These are phyloP conservation scores for Pterulicium gracile DNA, from an alignment of 1,284 basidiomycete species.

Conservation along the genomic window DNA sequence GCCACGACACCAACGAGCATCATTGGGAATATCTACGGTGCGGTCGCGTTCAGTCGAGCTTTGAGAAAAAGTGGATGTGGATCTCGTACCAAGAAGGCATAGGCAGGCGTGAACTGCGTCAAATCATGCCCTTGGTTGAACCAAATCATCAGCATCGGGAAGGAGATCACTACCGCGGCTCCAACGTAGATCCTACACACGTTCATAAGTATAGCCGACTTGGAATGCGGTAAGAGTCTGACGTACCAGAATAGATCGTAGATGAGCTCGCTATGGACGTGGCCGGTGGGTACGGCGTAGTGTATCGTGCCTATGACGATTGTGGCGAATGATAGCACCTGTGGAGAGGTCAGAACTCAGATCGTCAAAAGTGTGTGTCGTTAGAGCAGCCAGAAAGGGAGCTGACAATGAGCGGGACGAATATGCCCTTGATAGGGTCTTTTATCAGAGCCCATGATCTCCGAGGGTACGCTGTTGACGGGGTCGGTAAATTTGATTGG, in stretches of 20 bases:
- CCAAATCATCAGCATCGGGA: constrained; percentile 42
- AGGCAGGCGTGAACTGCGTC: constrained; percentile 32
- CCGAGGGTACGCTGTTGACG: constrained; percentile 28
- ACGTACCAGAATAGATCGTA: constrained; percentile 34
- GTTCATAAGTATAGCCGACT: too few relatives aligned
- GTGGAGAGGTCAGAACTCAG: too few relatives aligned
- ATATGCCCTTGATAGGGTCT: constrained; percentile 34
- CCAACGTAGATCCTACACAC: constrained; percentile 29
- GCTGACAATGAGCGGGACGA: constrained; percentile 33
- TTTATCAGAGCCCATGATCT: constrained; percentile 30
- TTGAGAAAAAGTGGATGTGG: too few relatives aligned
- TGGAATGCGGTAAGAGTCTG: too few relatives aligned
- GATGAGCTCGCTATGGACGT: constrained; percentile 22
- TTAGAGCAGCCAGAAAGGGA: too few relatives aligned
- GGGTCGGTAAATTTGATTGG: too few relatives aligned
- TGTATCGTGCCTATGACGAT: constrained; percentile 39
- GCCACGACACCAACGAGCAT: constrained; percentile 40
- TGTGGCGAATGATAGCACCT: constrained; percentile 39
- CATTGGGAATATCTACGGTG: constrained; percentile 37
- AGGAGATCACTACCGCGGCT: constrained; percentile 28
- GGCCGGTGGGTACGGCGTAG: constrained; percentile 28
- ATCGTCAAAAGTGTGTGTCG: too few relatives aligned
- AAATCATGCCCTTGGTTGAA: constrained; percentile 37
- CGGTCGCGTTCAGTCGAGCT: too few relatives aligned
- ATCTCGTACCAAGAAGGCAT: constrained; percentile 35